Base-by-base conservation (phyloP, 2,329 filamentous ascomycete genomes). In the Penicillium sp. region DNA sequence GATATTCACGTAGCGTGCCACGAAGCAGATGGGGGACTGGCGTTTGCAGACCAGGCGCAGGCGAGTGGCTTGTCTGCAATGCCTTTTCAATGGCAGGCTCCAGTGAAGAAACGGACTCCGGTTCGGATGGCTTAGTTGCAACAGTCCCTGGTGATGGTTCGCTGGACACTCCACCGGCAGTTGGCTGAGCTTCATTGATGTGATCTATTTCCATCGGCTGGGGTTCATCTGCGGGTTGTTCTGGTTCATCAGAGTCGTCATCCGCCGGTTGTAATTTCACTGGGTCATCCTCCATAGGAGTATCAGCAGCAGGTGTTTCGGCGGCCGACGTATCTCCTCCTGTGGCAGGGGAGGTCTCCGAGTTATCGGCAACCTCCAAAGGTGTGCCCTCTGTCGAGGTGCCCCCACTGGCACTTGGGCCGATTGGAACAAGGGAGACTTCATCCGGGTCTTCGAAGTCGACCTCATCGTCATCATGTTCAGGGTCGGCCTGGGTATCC, bases 1-100 rank as follows among this genome's bases (percentile, higher is more conserved):
- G 94, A 68, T 99, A 99, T 71, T 96, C 93, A 70, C 95, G 89
- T 10, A 99, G 78, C 0, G 86, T 96, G 18, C 94, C 94, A 46
- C 94, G 88, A 0, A 97, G 79, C 10, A 99, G 81, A 57, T 91
- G 88, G 0, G 92, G 92, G 10, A 94, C 83, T 7, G 89, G 86
- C 0, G 87, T 92, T 62, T 87, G 89, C 54, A 78, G 57, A 31
- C 73, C 68, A 50, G 73, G 73, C 44, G 69, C 73, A 31, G 76
- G 74, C 3, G 77, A 75, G 50, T 72, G 65, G 57, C 69, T 69
- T 48, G 72, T 59, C 50, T 71, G 76, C 51, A 60, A 53, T 29
- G 58, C 59, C 40, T 72, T 72, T 41, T 75, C 72, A 14, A 55
- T 56, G 16, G 66, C 55, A 39, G 67, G 59, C 54, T 76, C 74